Conservation (phyloP, 2,329 filamentous ascomycete species). For the Scedosporium minutisporum region DNA sequence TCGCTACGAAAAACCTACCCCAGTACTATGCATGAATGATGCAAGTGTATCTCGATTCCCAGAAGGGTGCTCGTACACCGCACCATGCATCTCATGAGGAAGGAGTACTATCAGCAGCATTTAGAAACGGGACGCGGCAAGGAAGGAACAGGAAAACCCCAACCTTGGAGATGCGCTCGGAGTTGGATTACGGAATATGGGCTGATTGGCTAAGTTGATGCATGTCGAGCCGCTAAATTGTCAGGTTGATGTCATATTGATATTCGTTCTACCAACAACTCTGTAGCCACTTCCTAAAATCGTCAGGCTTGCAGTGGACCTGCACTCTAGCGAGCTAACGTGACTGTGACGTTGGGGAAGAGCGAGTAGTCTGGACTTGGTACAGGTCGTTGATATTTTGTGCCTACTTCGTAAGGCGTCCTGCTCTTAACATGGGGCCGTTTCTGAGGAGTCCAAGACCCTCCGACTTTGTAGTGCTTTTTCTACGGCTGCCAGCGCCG, state of each 20-base stretch:
- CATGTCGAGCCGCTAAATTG: not conserved
- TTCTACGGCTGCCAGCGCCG: not conserved
- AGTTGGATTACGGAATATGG: not conserved
- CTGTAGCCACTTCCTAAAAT: not conserved
- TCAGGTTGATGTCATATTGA: constrained; percentile 2
- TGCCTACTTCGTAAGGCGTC: too few species aligned
- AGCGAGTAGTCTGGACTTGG: too few species aligned
- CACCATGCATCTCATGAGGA: too few species aligned
- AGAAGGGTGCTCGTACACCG: too few species aligned
- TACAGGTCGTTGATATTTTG: too few species aligned
- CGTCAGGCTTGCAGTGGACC: not conserved
- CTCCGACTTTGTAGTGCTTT: not conserved
- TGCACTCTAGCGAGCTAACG: not conserved
- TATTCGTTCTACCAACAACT: not conserved
- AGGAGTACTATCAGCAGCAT: too few species aligned
- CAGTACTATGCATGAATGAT: too few species aligned
- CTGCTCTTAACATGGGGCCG: too few species aligned
- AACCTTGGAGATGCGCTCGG: not conserved
- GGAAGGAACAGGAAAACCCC: not conserved
- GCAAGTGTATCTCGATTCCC: too few species aligned
- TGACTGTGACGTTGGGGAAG: not conserved
- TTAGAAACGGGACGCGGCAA: not conserved
- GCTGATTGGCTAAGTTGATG: not conserved
- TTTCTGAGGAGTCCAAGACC: too few species aligned
- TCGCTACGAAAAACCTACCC: too few species aligned